Conservation (phyloP, 768 basidiomycete species). For the Auricularia sp. region DNA sequence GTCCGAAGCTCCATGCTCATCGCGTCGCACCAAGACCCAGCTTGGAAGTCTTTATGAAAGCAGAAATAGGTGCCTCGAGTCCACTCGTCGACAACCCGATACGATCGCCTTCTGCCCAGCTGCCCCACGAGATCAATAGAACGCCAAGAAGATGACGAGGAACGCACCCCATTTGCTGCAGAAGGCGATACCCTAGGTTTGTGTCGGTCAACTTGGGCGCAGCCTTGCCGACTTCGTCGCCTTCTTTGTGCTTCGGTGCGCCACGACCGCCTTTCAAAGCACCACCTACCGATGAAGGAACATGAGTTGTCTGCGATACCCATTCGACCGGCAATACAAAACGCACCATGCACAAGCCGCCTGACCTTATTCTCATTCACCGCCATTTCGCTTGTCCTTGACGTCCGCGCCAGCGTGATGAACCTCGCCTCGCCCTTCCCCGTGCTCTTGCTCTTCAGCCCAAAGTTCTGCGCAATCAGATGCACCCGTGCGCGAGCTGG, state of each 20-base stretch:
- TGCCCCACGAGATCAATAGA: constrained; percentile 5
- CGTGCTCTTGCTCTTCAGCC: constrained; percentile 61
- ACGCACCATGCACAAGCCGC: constrained; percentile 21
- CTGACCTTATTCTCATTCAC: constrained; percentile 55
- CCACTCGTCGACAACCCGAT: constrained; percentile 56
- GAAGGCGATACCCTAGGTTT: constrained; percentile 81
- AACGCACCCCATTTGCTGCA: constrained; percentile 69
- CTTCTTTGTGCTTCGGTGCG: constrained; percentile 56
- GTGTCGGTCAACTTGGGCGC: constrained; percentile 71
- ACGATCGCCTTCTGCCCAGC: constrained; percentile 68
- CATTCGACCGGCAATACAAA: constrained; percentile 21
- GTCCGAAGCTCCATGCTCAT: not conserved
- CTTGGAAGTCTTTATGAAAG: constrained; percentile 80
- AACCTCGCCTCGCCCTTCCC: constrained; percentile 62
- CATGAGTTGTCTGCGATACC: constrained; percentile 12
- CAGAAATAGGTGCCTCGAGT: constrained; percentile 65
- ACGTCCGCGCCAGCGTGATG: constrained; percentile 65
- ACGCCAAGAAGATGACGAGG: not conserved
- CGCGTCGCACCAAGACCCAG: constrained; percentile 62
- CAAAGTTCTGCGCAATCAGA: constrained; percentile 68
- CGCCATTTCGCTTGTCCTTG: constrained; percentile 35
- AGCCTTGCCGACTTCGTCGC: constrained; percentile 81
- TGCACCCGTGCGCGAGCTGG: constrained; percentile 63
- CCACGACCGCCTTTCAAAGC: constrained; percentile 21
- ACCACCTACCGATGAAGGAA: constrained; percentile 18